Evolutionary conservation across 2,329 filamentous ascomycete species (phyloP).

Genomic region (Colletotrichum horii): DNA sequence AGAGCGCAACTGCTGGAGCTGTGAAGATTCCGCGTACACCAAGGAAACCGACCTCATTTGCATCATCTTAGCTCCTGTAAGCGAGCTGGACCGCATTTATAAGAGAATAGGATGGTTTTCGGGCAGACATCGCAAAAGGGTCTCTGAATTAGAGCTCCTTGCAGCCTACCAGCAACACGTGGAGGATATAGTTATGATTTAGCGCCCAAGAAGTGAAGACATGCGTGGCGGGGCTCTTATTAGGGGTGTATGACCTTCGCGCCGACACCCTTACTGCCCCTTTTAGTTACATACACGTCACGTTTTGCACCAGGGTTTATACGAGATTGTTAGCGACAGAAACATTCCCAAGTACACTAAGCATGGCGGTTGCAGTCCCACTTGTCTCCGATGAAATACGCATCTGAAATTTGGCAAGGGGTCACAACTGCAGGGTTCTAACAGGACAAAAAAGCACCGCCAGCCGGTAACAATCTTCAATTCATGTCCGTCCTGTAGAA

Average conservation of each 20-base stretch:
- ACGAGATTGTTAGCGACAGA: no score
- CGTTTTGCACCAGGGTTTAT: no score
- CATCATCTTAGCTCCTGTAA: not conserved
- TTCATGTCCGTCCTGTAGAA: conserved; percentile 31
- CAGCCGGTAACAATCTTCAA: not conserved
- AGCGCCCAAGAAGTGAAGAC: not conserved
- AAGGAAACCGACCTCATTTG: not conserved
- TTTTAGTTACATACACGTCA: no score
- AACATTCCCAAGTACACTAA: no score
- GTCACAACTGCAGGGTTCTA: not conserved
- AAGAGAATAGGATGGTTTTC: not conserved
- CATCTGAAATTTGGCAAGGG: no score
- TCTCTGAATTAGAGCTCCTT: not conserved
- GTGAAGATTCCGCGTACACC: no score
- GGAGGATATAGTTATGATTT: not conserved
- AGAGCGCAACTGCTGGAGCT: not conserved
- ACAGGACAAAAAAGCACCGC: not conserved
- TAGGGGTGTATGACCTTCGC: no score
- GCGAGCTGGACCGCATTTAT: not conserved
- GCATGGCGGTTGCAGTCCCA: no score
- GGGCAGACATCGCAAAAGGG: not conserved
- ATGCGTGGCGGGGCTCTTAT: no score
- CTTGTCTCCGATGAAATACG: no score
- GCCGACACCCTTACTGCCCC: no score
- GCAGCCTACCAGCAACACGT: not conserved